Evolutionary conservation across 129 eudicot genomes (phyloP).

Genomic region (Saussurea involucrata): DNA sequence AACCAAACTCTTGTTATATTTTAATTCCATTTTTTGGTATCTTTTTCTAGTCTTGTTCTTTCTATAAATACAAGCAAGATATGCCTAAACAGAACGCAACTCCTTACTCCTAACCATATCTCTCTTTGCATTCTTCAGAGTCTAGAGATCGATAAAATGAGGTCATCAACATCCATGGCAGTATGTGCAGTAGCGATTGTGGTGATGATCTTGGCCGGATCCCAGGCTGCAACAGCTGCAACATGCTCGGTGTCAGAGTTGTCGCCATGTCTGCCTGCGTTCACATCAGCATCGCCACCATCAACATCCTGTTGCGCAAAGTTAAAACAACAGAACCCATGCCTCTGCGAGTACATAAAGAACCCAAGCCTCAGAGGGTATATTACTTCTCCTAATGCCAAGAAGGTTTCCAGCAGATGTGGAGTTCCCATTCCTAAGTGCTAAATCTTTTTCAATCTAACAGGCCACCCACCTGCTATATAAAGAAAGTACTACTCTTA

Average conservation of each 20-base stretch:
- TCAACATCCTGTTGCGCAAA: constrained; percentile 35
- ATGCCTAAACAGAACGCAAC: background rate
- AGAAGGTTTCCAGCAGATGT: constrained; percentile 40
- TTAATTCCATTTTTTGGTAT: too few relatives aligned
- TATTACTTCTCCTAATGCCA: constrained; percentile 44
- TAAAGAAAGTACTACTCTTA: background rate
- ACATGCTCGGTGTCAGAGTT: constrained; percentile 29
- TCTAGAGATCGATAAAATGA: background rate
- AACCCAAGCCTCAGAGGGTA: constrained; percentile 39
- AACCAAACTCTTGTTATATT: too few relatives aligned
- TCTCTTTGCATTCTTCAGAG: background rate
- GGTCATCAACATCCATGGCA: background rate
- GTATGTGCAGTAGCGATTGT: background rate
- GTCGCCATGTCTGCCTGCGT: constrained; percentile 32
- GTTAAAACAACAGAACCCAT: constrained; percentile 49
- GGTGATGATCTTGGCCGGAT: constrained; percentile 10
- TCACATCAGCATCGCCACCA: constrained; percentile 32
- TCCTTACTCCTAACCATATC: background rate
- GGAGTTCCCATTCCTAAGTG: constrained; percentile 40
- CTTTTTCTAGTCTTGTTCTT: background rate
- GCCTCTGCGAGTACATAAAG: constrained; percentile 51
- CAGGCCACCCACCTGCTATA: background rate
- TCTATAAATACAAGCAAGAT: background rate
- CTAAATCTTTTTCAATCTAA: background rate
- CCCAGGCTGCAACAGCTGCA: constrained; percentile 14